A percentile compares a stretch with the other conserved stretches of the same genome.
phyloP scores from a whole-genome alignment of 2,329 filamentous ascomycete genomes.

The Camillea tinctor region DNA sequence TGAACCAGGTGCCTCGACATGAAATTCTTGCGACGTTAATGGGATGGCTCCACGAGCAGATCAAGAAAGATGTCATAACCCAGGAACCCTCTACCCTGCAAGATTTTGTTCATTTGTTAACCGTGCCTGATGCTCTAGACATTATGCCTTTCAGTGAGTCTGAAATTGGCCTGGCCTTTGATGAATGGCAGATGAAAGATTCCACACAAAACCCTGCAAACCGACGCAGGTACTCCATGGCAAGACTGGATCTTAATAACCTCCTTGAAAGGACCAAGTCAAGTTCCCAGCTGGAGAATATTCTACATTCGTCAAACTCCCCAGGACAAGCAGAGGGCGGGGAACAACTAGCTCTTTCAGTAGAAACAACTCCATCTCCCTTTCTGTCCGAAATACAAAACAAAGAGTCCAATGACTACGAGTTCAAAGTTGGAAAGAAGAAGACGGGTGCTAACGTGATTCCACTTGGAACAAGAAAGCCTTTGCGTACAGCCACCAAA shows the following conservation, averaged over 20 bases:
- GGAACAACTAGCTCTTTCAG: constrained; percentile 1
- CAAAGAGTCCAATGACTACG: not conserved
- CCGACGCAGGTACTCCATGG: constrained; percentile 28
- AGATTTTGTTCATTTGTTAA: constrained; percentile 23
- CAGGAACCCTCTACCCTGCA: constrained; percentile 16
- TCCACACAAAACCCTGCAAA: constrained; percentile 21
- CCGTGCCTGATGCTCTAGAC: constrained; percentile 6
- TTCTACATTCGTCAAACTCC: not conserved
- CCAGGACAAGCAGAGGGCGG: not conserved
- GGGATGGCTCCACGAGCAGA: constrained; percentile 28
- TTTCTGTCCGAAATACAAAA: not conserved
- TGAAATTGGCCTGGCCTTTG: constrained; percentile 19
- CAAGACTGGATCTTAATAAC: constrained; percentile 20
- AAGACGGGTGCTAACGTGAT: constrained; percentile 16
- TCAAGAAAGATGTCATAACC: constrained; percentile 22
- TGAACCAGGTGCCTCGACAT: constrained; percentile 5
- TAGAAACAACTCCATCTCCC: not conserved
- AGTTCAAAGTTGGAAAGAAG: not conserved
- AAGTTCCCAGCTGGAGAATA: not conserved
- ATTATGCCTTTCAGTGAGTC: constrained; percentile 12
- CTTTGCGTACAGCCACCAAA: not conserved
- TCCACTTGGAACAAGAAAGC: constrained; percentile 13
- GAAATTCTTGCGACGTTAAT: constrained; percentile 20
- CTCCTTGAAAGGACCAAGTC: constrained; percentile 10
- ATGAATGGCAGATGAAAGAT: constrained; percentile 22